Evolutionary conservation across 257 asterid genomes (phyloP), one percentile per base, ranked within the genome.

Genomic region (Solanum rostratum): DNA sequence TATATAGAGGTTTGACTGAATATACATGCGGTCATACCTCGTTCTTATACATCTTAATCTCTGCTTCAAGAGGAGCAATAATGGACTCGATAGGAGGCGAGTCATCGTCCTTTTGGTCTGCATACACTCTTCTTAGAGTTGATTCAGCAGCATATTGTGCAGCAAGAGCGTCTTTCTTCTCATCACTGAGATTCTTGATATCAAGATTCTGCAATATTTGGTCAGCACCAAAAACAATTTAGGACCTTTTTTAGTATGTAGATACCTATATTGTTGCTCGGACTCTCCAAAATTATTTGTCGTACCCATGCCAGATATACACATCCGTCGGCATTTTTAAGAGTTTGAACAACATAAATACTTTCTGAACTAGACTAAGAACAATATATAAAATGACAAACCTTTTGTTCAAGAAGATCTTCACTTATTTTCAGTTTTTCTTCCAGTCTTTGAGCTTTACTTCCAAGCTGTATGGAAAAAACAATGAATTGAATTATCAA

Each of bases 121-220:
- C 93, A 13, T 96, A 92, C 39, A 94, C 98, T 87, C 99, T 89
- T 86, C 99, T 86, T 55, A 96, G 97, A 70, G 99, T 90, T 24
- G 94, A 90, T 89, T 96, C 98, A 68, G 97, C 97, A 74, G 98
- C 97, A 90, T 92, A 93, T 85, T 94, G 98, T 84, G 98, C 98
- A 86, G 93, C 84, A 85, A 94, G 37, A 49, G 97, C 97, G 87
- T 89, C 97, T 89, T 84, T 93, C 89, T 92, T 95, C 70, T 92
- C 98, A 74, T 92, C 83, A 14, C 39, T 50, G 83, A 93, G 92
- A 86, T 90, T 94, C 90, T 92, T 93, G 85, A 91, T 87, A 45
- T 92, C 94, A 30, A 94, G 97, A 87, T 90, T 95, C 98, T 95
- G 94, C 91, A 89, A 54, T 20, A 33, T 27, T 41, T 63, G 49